phyloP scores from a whole-genome alignment of 2,329 filamentous ascomycete genomes.

The Decorospora gaudefroyi region DNA sequence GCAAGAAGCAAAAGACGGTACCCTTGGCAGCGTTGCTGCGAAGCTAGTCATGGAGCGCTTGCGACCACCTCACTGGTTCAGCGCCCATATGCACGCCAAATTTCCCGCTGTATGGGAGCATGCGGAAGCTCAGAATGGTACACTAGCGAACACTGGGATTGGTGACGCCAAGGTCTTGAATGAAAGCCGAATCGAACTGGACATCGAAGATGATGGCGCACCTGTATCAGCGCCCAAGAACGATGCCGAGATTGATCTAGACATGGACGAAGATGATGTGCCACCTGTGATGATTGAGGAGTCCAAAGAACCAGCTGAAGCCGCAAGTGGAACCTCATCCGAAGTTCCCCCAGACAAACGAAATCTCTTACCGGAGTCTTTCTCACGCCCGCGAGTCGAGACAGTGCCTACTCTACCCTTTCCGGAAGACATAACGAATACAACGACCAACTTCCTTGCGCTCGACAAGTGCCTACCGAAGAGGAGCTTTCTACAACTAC shows the following conservation, averaged over 20 bases:
- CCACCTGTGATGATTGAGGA: neutral
- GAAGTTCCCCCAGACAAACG: constrained; percentile 67
- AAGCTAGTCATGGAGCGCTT: constrained; percentile 79
- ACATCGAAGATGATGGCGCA: constrained; percentile 60
- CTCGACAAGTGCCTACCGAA: constrained; percentile 87
- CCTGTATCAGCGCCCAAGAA: constrained; percentile 33
- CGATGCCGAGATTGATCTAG: constrained; percentile 48
- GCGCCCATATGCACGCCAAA: constrained; percentile 87
- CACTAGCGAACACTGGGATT: constrained; percentile 20
- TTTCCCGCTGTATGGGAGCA: constrained; percentile 69
- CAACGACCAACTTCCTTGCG: constrained; percentile 79
- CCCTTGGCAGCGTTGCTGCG: constrained; percentile 78
- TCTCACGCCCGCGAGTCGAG: constrained; percentile 51
- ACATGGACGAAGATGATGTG: constrained; percentile 47
- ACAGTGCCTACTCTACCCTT: constrained; percentile 55
- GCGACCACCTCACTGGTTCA: constrained; percentile 85
- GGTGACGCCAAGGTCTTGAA: constrained; percentile 52
- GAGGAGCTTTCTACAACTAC: constrained; percentile 80
- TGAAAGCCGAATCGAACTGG: constrained; percentile 61
- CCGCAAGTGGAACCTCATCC: constrained; percentile 5
- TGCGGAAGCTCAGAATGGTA: constrained; percentile 56
- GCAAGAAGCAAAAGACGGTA: constrained; percentile 73
- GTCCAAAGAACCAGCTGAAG: constrained; percentile 14
- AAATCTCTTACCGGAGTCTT: constrained; percentile 76
- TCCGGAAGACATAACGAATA: constrained; percentile 76